A percentile compares a stretch with the other conserved stretches of the same genome.
Conservation (phyloP, 495 filamentous ascomycete species). For the Apodospora peruviana region DNA sequence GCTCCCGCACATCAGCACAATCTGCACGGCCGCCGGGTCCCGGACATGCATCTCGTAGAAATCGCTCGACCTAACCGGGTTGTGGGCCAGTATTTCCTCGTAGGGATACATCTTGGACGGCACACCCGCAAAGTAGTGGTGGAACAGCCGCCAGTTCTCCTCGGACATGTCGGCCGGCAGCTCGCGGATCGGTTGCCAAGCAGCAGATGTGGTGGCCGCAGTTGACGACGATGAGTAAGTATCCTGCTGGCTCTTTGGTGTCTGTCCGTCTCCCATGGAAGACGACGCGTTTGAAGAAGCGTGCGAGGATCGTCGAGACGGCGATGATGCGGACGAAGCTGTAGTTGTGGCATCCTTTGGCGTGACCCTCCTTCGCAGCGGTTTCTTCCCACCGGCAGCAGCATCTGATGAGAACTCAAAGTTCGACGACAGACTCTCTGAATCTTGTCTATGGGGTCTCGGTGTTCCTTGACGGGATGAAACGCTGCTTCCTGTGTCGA, state of each 20-base stretch:
- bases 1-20: constrained; percentile 22
- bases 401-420: too few species aligned
- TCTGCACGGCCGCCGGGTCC: constrained; percentile 18
- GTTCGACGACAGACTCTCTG: too few species aligned
- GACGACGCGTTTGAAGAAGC: constrained; percentile 3
- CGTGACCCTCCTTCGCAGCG: constrained; percentile 5
- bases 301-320: constrained; percentile 1
- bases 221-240: not conserved
- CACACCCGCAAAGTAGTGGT: constrained; percentile 11
- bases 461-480: not conserved
- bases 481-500: constrained; percentile 9
- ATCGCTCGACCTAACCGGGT: constrained; percentile 14
- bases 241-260: not conserved
- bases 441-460: constrained; percentile 2
- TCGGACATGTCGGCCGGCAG: constrained; percentile 5
- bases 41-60: constrained; percentile 14
- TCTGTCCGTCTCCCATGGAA: not conserved
- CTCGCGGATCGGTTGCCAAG: not conserved
- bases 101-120: constrained; percentile 22
- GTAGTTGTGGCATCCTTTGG: constrained; percentile 3
- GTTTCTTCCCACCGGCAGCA: constrained; percentile 9
- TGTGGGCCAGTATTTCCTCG: constrained; percentile 25
- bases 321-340: constrained; percentile 2
- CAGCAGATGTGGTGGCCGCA: not conserved
- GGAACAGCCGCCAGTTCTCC: constrained; percentile 17